Evolutionary conservation across 129 eudicot species (phyloP).

Genomic region (Lactuca saligna): DNA sequence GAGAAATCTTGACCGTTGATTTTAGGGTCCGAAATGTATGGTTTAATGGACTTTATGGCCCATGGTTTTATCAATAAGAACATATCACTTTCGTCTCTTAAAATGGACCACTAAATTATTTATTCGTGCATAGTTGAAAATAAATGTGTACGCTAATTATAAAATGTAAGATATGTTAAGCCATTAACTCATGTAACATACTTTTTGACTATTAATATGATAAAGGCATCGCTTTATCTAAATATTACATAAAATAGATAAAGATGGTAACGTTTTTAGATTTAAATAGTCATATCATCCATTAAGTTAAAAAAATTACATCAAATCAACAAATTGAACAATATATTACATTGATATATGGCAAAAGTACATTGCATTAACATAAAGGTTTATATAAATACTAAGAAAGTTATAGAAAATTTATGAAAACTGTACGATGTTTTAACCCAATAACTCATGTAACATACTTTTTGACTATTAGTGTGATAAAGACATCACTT

Average conservation of each 20-base stretch:
- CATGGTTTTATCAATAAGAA: neutral
- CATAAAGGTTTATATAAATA: too few relatives aligned
- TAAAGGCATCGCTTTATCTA: neutral
- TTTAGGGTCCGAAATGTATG: neutral
- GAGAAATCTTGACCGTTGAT: constrained; percentile 27
- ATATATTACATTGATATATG: too few relatives aligned
- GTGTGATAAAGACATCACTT: neutral
- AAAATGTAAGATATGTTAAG: neutral
- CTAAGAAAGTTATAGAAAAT: too few relatives aligned
- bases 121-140: neutral
- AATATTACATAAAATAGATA: too few relatives aligned
- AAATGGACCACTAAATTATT: neutral
- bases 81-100: too few relatives aligned
- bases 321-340: too few relatives aligned
- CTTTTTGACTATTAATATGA: neutral
- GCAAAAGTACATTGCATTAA: too few relatives aligned
- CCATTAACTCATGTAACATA: neutral
- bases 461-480: neutral
- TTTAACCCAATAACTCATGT: neutral
- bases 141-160: neutral
- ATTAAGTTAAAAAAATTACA: too few relatives aligned
- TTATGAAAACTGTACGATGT: neutral
- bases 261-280: neutral
- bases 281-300: too few relatives aligned
- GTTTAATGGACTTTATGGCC: constrained; percentile 9